Conservation (phyloP, 2,329 filamentous ascomycete genomes). For the Plenodomus lindquistii region DNA sequence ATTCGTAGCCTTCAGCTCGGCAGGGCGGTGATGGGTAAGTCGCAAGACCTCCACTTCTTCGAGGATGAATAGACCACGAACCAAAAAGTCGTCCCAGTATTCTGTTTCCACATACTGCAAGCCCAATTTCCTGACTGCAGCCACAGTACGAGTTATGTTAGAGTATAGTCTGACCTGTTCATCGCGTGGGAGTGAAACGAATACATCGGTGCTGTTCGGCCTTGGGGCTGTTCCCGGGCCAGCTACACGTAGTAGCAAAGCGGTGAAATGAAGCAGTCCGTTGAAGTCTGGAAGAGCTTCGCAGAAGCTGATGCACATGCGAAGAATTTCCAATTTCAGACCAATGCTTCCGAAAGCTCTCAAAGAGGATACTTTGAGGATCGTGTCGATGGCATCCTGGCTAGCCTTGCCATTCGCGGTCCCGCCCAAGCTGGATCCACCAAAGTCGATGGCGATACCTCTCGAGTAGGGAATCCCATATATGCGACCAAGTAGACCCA, state of each 20-base stretch:
- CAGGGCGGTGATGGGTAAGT: conserved; percentile 39
- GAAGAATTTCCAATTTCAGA: conserved; percentile 83
- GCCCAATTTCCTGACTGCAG: conserved; percentile 75
- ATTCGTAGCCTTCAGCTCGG: conserved; percentile 34
- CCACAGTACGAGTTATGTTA: conserved; percentile 83
- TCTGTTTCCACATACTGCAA: conserved; percentile 72
- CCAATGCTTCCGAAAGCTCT: conserved; percentile 72
- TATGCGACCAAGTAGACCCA: conserved; percentile 46
- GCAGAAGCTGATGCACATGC: conserved; percentile 89
- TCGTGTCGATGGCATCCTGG: conserved; percentile 52
- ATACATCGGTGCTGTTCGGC: conserved; percentile 67
- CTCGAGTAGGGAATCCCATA: conserved; percentile 48
- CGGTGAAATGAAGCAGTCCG: conserved; percentile 85
- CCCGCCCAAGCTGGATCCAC: conserved; percentile 4
- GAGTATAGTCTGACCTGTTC: conserved; percentile 84
- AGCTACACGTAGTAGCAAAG: conserved; percentile 79
- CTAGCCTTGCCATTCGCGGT: conserved; percentile 36
- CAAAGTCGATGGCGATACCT: conserved; percentile 17
- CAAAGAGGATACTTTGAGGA: conserved; percentile 58
- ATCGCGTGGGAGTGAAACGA: conserved; percentile 72
- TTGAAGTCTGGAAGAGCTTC: conserved; percentile 91
- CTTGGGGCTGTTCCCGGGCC: conserved; percentile 78
- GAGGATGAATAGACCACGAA: conserved; percentile 75
- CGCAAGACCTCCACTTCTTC: conserved; percentile 34
- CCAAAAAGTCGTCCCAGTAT: conserved; percentile 96